phyloP scores from a whole-genome alignment of 768 basidiomycete species.

The Suillus plorans region DNA sequence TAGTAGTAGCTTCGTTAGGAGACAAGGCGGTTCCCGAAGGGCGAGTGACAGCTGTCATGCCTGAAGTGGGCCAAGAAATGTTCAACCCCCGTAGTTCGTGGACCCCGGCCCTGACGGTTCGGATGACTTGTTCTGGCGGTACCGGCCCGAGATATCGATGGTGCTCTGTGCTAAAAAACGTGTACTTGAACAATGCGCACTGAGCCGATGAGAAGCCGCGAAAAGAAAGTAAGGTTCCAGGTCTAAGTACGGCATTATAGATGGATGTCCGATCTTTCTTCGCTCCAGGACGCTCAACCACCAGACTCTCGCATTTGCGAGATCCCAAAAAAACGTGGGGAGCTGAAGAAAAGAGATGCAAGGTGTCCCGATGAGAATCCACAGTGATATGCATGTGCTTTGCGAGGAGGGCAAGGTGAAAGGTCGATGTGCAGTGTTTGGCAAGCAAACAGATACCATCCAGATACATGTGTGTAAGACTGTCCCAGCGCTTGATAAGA shows the following conservation, averaged over 20 bases:
- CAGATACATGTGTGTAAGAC: conserved; percentile 6
- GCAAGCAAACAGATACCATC: conserved; percentile 7
- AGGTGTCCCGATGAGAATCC: neutral
- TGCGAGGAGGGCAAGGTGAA: conserved; percentile 2
- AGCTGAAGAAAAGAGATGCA: neutral
- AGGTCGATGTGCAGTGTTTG: neutral
- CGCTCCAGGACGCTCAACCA: neutral
- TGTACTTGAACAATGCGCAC: neutral
- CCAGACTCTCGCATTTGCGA: neutral
- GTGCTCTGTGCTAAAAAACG: neutral
- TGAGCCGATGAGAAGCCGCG: neutral
- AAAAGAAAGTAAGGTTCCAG: neutral
- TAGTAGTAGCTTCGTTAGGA: neutral
- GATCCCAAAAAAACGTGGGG: neutral
- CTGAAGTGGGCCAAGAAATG: neutral
- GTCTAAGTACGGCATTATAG: neutral
- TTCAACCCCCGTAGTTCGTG: neutral
- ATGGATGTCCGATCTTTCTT: neutral
- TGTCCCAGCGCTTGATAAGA: conserved; percentile 6
- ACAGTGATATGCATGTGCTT: conserved; percentile 1
- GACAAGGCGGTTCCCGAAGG: neutral
- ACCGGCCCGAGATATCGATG: neutral
- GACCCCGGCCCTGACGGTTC: neutral
- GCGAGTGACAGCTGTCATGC: neutral
- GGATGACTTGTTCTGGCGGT: neutral